Percentiles rank a stretch among this genome's conserved stretches.
Conservation (phyloP, 1,284 basidiomycete genomes). For the Neonothopanus nambi region DNA sequence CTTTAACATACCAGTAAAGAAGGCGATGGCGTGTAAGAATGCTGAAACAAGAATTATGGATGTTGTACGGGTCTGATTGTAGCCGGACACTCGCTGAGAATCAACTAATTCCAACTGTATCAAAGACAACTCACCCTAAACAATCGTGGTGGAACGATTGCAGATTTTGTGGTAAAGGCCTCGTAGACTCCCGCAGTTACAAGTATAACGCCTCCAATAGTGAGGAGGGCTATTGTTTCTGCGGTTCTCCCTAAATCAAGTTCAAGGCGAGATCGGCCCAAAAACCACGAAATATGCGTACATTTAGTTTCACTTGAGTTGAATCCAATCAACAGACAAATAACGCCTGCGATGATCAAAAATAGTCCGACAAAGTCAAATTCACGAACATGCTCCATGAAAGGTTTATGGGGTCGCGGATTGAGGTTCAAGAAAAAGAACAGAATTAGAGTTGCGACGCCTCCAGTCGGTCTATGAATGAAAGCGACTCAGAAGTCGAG, state of each 20-base stretch:
- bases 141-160: constrained; percentile 80
- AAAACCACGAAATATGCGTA: constrained; percentile 31
- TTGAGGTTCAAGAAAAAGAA: constrained; percentile 86
- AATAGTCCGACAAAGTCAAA: constrained; percentile 80
- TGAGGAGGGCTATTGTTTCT: constrained; percentile 74
- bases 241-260: constrained; percentile 32
- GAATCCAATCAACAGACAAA: constrained; percentile 83
- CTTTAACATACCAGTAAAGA: constrained; percentile 56
- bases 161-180: constrained; percentile 66
- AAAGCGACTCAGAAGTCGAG: not conserved
- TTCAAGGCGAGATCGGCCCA: not conserved
- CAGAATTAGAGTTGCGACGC: constrained; percentile 67
- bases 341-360: constrained; percentile 71
- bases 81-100: too few relatives aligned
- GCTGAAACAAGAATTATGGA: constrained; percentile 59
- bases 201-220: constrained; percentile 64
- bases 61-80: constrained; percentile 76
- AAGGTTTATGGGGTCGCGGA: constrained; percentile 58
- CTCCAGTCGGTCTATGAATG: constrained; percentile 72
- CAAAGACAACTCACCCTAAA: constrained; percentile 54
- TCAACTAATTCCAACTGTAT: constrained; percentile 37
- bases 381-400: constrained; percentile 58
- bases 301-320: constrained; percentile 71
- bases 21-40: constrained; percentile 69
- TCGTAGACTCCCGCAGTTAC: constrained; percentile 65